These are phyloP conservation scores for Xylogone sp. DNA, from an alignment of 2,329 filamentous ascomycete genomes.

Conservation along the genomic window DNA sequence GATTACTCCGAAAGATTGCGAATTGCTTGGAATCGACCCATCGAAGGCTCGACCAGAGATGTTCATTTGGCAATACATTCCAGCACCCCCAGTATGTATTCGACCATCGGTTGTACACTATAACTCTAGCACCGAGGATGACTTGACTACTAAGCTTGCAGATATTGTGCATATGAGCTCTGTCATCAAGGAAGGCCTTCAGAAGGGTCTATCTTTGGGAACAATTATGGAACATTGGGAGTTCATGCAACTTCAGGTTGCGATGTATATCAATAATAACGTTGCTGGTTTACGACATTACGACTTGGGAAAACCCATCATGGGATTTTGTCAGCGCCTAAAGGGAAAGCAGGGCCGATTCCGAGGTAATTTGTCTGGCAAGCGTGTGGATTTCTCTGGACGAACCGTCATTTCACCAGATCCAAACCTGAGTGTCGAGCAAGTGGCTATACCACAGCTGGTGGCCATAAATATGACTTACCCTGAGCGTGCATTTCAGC, in stretches of 20 bases:
- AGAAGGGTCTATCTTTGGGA: slow-evolving; percentile 78
- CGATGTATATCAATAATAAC: slow-evolving; percentile 97
- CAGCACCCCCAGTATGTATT: slow-evolving; percentile 90
- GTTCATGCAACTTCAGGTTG: slow-evolving; percentile 89
- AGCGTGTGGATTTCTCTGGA: slow-evolving; percentile 97
- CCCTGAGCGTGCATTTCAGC: slow-evolving; percentile 78
- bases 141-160: slow-evolving; percentile 93
- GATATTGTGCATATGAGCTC: slow-evolving; percentile 93
- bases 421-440: slow-evolving; percentile 87
- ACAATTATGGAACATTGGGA: slow-evolving; percentile 99
- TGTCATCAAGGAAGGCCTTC: slow-evolving; percentile 76
- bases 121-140: slow-evolving; percentile 89
- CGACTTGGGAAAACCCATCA: slow-evolving; percentile 81
- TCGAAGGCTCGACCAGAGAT: slow-evolving; percentile 87
- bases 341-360: slow-evolving; percentile 98
- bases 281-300: slow-evolving; percentile 88
- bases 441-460: slow-evolving; percentile 85
- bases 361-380: slow-evolving; percentile 92
- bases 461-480: slow-evolving; percentile 96
- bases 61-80: slow-evolving; percentile 96
- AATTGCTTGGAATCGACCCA: slow-evolving; percentile 84
- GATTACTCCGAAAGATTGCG: slow-evolving; percentile 81
- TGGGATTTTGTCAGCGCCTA: slow-evolving; percentile 92
- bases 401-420: slow-evolving; percentile 97
- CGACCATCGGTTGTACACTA: slow-evolving; percentile 92